Evolutionary conservation across 331 rosid species (phyloP), one percentile per base, ranked within the genome.

Genomic region (Malus hybrid): DNA sequence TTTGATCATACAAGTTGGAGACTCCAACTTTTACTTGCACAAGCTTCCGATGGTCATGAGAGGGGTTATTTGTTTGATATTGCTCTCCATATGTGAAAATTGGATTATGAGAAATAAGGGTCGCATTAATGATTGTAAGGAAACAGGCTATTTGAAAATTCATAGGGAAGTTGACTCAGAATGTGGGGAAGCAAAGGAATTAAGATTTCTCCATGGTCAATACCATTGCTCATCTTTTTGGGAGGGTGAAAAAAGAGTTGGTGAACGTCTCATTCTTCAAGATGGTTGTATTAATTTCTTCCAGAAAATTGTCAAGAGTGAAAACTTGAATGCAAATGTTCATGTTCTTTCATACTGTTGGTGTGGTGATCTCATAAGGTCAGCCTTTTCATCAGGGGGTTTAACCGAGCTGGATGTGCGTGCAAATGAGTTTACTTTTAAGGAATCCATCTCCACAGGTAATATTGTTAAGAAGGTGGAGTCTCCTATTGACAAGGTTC

Each of bases 341-440:
- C 96, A 95, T 84, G 80, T 95, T 79, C 94, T 95, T 75, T 95
- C 99, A 12, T 95, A 90, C 78, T 95, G 99, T 88, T 95, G 99
- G 99, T 95, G 99, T 18, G 97, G 89, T 69, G 99, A 92, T 82
- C 94, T 95, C 80, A 92, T 95, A 46, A 88, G 96, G 65, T 92
- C 99, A 60, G 86, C 93, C 76, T 89, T 95, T 83, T 90, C 87
- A 65, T 76, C 96, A 84, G 99, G 90, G 70, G 96, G 83, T 77
- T 86, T 95, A 59, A 64, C 70, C 28, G 88, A 89, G 83, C 83
- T 89, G 87, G 78, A 72, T 73, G 82, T 92, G 71, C 93, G 89
- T 77, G 93, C 98, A 72, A 95, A 95, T 80, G 99, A 90, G 84
- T 88, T 95, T 84, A 42, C 78, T 66, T 95, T 87, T 33, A 88